Conservation (phyloP, 2,329 filamentous ascomycete genomes). For the Fusarium oligoseptatum region DNA sequence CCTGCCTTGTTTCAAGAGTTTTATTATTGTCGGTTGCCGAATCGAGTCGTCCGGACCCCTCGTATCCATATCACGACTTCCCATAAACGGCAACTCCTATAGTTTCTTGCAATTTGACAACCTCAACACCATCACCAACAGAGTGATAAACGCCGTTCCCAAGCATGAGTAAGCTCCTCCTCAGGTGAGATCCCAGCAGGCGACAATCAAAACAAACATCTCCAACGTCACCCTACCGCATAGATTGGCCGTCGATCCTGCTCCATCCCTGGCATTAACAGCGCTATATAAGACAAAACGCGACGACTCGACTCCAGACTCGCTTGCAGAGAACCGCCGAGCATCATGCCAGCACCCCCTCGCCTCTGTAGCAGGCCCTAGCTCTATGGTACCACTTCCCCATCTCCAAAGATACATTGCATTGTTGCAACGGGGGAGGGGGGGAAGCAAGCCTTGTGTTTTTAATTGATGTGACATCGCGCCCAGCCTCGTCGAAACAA, state of each 20-base stretch:
- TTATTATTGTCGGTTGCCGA: slow-evolving; percentile 9
- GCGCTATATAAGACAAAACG: background rate
- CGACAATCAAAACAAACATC: slow-evolving; percentile 32
- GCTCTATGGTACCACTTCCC: slow-evolving; percentile 39
- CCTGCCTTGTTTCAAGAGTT: slow-evolving; percentile 24
- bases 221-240: slow-evolving; percentile 26
- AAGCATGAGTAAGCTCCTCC: slow-evolving; percentile 16
- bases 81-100: slow-evolving; percentile 10
- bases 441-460: slow-evolving; percentile 24
- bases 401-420: slow-evolving; percentile 38
- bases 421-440: slow-evolving; percentile 33
- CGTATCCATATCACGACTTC: slow-evolving; percentile 21
- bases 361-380: slow-evolving; percentile 8
- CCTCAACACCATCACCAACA: slow-evolving; percentile 21
- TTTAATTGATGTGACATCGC: slow-evolving; percentile 44
- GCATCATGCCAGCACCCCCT: slow-evolving; percentile 19
- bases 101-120: slow-evolving; percentile 14
- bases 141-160: slow-evolving; percentile 17
- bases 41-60: background rate
- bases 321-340: slow-evolving; percentile 37
- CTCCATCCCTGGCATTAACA: slow-evolving; percentile 34
- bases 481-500: slow-evolving; percentile 38
- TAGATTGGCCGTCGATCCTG: slow-evolving; percentile 30
- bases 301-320: background rate
- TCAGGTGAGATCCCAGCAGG: slow-evolving; percentile 25